Evolutionary conservation across 352 stramenopile species (phyloP), one percentile per base, ranked within the genome.

Genomic region (Globisporangium echinulatum): DNA sequence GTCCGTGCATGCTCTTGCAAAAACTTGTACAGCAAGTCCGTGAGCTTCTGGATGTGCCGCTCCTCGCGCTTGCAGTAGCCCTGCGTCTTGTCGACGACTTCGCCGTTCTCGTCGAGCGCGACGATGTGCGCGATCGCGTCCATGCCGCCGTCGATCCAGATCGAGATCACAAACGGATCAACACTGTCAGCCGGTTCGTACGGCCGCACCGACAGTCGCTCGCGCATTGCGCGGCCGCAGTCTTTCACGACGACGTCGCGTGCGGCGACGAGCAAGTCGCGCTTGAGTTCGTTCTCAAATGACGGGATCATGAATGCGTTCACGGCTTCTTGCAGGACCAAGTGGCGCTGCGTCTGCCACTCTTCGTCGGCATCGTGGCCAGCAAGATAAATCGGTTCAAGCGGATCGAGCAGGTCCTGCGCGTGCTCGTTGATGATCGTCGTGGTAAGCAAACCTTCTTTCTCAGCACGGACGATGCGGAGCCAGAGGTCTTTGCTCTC

Each of bases 81-180:
- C 58, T 93, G 81, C 15, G 82, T 90, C 62, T 96, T 96, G 71
- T 96, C 86, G 2, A 92, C 71, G 38, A 94, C 62, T 53, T 96
- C 86, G 49, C 86, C 86, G 54, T 94, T 96, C 38, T 88, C 78
- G 63, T 96, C 86, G 5, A 94, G 72, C 49, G 86, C 86, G 38
- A 92, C 84, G 54, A 94, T 87, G 55, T 94, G 78, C 47, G 84
- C 86, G 48, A 96, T 87, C 25, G 83, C 82, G 50, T 94, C 77
- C 54, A 85, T 82, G 37, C 64, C 78, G 54, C 71, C 79, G 56
- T 96, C 86, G 49, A 96, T 81, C 83, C 84, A 96, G 57, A 96
- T 94, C 14, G 84, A 93, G 50, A 96, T 80, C 54, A 96, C 86
- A 48, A 79, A 90, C 10, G 86, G 84, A 50, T 96, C 86, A 7